Evolutionary conservation across 2,329 filamentous ascomycete species (phyloP).

Genomic region (Xylariaceae sp.): DNA sequence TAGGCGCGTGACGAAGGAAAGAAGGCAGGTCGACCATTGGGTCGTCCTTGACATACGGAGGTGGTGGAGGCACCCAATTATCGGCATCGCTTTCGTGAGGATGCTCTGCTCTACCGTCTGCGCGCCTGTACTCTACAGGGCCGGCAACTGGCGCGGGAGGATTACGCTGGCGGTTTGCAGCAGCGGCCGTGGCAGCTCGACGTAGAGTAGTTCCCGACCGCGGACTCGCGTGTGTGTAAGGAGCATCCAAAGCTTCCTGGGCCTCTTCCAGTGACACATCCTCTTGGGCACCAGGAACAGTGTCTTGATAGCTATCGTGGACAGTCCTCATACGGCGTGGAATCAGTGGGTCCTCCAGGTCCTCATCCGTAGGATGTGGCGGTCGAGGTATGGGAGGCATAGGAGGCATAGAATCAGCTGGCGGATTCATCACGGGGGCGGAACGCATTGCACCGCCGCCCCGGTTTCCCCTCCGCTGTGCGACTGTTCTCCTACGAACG

Average conservation of each 20-base stretch:
- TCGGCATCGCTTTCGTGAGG: slow-evolving; percentile 86
- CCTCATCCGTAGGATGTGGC: slow-evolving; percentile 20
- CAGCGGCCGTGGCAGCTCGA: slow-evolving; percentile 73
- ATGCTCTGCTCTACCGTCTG: slow-evolving; percentile 68
- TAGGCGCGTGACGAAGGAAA: slow-evolving; percentile 51
- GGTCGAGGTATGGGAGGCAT: slow-evolving; percentile 31
- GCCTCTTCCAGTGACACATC: slow-evolving; percentile 50
- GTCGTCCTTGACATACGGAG: slow-evolving; percentile 70
- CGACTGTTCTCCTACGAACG: slow-evolving; percentile 70
- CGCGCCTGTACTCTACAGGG: slow-evolving; percentile 61
- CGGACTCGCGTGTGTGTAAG: slow-evolving; percentile 70
- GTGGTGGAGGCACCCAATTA: slow-evolving; percentile 83
- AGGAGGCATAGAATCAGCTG: slow-evolving; percentile 24
- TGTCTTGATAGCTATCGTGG: slow-evolving; percentile 24
- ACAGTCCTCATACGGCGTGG: slow-evolving; percentile 47
- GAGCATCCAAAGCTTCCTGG: slow-evolving; percentile 64
- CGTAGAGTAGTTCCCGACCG: slow-evolving; percentile 68
- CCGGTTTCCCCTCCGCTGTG: slow-evolving; percentile 54
- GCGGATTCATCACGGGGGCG: slow-evolving; percentile 41
- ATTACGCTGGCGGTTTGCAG: slow-evolving; percentile 66
- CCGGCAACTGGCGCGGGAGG: slow-evolving; percentile 54
- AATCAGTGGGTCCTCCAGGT: slow-evolving; percentile 51
- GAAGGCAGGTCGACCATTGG: slow-evolving; percentile 52
- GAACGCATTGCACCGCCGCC: slow-evolving; percentile 47
- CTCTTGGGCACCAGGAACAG: slow-evolving; percentile 39